These are phyloP conservation scores for Conoideocrella luteorostrata DNA, from an alignment of 2,329 filamentous ascomycete species.

Conservation along the genomic window DNA sequence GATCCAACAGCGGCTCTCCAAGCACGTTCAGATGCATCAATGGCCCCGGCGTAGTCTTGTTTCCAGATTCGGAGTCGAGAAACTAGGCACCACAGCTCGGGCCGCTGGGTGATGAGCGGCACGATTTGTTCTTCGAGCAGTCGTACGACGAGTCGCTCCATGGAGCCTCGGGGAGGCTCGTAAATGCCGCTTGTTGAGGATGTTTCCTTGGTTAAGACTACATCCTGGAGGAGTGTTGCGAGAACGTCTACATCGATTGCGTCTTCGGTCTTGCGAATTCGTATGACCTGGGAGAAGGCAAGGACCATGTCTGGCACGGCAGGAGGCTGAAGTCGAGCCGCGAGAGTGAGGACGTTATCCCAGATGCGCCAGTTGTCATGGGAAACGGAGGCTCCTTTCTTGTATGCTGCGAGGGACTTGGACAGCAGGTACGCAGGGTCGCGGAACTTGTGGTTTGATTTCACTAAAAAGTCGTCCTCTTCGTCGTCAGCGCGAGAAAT, in stretches of 20 bases:
- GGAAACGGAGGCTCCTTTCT: conserved; percentile 76
- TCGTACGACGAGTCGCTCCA: conserved; percentile 57
- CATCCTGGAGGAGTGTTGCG: conserved; percentile 63
- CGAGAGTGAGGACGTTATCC: conserved; percentile 91
- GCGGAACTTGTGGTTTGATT: conserved; percentile 18
- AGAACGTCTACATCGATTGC: conserved; percentile 72
- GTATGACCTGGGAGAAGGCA: conserved; percentile 68
- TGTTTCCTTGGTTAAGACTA: conserved; percentile 44
- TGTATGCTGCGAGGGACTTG: conserved; percentile 78
- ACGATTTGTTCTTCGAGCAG: conserved; percentile 70
- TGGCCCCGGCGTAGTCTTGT: conserved; percentile 60
- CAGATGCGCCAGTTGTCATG: conserved; percentile 88
- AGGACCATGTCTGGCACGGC: conserved; percentile 69
- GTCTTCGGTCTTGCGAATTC: conserved; percentile 70
- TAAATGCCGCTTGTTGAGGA: conserved; percentile 23
- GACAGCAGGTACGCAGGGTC: conserved; percentile 58
- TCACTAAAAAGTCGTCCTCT: conserved; percentile 17
- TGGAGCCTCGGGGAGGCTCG: conserved; percentile 46
- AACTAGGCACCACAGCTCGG: conserved; percentile 70
- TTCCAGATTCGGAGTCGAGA: conserved; percentile 68
- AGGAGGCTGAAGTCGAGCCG: conserved; percentile 68
- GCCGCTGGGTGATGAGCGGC: conserved; percentile 76
- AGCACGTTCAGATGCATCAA: conserved; percentile 81
- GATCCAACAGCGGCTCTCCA: conserved; percentile 67
- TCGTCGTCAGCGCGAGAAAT: conserved; percentile 13